These are phyloP conservation scores for Sisymbrium altissimum DNA, from an alignment of 345 rosid species.

Conservation along the genomic window DNA sequence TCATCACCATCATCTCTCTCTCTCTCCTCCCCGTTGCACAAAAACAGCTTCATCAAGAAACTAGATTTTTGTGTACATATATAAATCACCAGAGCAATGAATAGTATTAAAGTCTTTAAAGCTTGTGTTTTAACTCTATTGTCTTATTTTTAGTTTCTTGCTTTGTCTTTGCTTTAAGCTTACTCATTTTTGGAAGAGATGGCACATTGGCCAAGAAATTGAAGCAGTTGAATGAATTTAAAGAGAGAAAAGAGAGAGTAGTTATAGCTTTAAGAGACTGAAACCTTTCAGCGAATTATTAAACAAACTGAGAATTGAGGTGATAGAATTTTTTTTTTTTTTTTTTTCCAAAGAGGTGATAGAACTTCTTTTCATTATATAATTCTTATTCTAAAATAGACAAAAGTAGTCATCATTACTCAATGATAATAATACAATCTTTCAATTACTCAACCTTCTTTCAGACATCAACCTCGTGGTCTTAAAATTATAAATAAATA, in stretches of 20 bases:
- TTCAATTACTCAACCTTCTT: constrained; percentile 42
- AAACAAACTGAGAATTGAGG: constrained; percentile 26
- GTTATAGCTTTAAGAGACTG: constrained; percentile 35
- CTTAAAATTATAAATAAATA: constrained; percentile 27
- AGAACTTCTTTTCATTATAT: constrained; percentile 2
- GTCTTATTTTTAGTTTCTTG: not conserved
- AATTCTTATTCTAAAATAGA: too few species aligned
- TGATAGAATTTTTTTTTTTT: constrained; percentile 11
- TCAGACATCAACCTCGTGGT: constrained; percentile 75
- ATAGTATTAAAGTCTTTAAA: not conserved
- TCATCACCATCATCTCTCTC: constrained; percentile 20
- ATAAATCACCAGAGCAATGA: constrained; percentile 18
- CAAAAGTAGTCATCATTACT: constrained; percentile 71
- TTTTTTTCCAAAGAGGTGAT: too few species aligned
- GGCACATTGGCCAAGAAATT: constrained; percentile 44
- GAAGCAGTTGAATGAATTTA: constrained; percentile 39
- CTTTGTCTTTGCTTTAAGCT: constrained; percentile 26
- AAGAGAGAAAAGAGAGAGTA: constrained; percentile 24
- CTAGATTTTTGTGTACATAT: not conserved
- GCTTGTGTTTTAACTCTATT: constrained; percentile 9
- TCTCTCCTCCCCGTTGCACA: constrained; percentile 11
- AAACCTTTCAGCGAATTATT: constrained; percentile 43
- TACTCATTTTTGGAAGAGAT: constrained; percentile 17
- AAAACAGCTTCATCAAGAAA: constrained; percentile 25
- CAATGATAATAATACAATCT: constrained; percentile 51